Conservation (phyloP, 2,329 filamentous ascomycete species). For the Scedosporium apiospermum region DNA sequence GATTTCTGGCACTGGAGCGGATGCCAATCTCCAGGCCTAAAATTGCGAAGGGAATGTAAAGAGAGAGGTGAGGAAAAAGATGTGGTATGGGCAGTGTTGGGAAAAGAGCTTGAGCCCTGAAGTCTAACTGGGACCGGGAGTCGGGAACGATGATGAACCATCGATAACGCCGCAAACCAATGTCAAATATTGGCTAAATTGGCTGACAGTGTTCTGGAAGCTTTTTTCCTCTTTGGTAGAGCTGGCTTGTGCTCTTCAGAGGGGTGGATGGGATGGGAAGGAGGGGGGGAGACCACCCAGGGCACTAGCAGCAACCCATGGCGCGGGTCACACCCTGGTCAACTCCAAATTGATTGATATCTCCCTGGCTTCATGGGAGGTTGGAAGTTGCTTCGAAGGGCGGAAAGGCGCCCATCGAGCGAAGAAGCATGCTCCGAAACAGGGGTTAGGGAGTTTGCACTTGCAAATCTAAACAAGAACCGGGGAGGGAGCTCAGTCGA, state of each 20-base stretch:
- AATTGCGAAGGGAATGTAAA: not conserved
- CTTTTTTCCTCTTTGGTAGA: not conserved
- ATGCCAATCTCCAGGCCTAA: not conserved
- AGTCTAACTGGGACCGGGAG: not conserved
- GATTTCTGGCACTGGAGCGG: not conserved
- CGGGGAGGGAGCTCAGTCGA: not conserved
- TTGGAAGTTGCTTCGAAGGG: not conserved
- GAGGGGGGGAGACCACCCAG: not conserved
- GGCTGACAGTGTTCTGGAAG: slow-evolving; percentile 5
- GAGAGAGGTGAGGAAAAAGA: not conserved
- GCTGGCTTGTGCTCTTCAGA: not conserved
- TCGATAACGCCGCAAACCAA: not conserved
- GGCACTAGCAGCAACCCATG: not conserved
- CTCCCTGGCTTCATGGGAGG: too few species aligned
- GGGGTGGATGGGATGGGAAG: not conserved
- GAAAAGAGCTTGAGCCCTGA: not conserved
- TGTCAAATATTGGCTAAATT: slow-evolving; percentile 5
- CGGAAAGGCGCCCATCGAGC: not conserved
- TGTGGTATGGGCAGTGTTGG: not conserved
- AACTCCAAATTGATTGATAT: not conserved
- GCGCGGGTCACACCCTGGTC: not conserved
- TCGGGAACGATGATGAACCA: not conserved
- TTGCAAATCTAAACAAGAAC: not conserved
- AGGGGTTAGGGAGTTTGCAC: not conserved
- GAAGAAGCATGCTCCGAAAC: not conserved